These are phyloP conservation scores for Plantago lanceolata DNA, from an alignment of 305 asterid genomes.

Conservation along the genomic window DNA sequence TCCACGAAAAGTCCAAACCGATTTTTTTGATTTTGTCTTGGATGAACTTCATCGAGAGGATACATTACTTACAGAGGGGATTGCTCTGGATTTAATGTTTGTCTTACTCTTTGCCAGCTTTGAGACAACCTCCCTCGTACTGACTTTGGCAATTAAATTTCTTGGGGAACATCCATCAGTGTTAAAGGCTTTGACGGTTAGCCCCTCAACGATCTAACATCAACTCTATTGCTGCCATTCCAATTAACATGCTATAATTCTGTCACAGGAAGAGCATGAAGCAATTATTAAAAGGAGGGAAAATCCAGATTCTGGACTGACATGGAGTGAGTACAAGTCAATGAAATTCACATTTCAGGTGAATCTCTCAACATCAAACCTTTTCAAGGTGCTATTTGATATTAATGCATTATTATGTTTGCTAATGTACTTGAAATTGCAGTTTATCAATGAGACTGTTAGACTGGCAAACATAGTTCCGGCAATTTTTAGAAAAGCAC, in stretches of 20 bases:
- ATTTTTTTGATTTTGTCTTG: constrained; percentile 77
- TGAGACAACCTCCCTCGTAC: constrained; percentile 82
- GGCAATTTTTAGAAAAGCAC: constrained; percentile 68
- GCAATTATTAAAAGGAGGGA: constrained; percentile 52
- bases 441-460: constrained; percentile 77
- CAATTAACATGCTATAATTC: constrained; percentile 15
- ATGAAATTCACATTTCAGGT: constrained; percentile 88
- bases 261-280: constrained; percentile 66
- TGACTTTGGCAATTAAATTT: constrained; percentile 57
- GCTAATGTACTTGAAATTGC: constrained; percentile 27
- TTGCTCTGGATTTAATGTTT: constrained; percentile 86
- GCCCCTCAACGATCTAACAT: constrained; percentile 12
- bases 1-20: constrained; percentile 51
- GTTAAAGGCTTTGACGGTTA: constrained; percentile 52
- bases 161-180: constrained; percentile 54
- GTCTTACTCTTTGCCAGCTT: constrained; percentile 83
- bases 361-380: constrained; percentile 11
- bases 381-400: not conserved
- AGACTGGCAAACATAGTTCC: constrained; percentile 87
- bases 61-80: constrained; percentile 65
- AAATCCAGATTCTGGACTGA: constrained; percentile 54
- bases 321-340: constrained; percentile 79
- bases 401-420: not conserved
- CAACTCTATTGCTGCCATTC: constrained; percentile 1
- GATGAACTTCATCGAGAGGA: constrained; percentile 62